A percentile compares a stretch with the other conserved stretches of the same genome.
phyloP scores from a whole-genome alignment of 2,329 filamentous ascomycete genomes.

The Helotiales sp. region DNA sequence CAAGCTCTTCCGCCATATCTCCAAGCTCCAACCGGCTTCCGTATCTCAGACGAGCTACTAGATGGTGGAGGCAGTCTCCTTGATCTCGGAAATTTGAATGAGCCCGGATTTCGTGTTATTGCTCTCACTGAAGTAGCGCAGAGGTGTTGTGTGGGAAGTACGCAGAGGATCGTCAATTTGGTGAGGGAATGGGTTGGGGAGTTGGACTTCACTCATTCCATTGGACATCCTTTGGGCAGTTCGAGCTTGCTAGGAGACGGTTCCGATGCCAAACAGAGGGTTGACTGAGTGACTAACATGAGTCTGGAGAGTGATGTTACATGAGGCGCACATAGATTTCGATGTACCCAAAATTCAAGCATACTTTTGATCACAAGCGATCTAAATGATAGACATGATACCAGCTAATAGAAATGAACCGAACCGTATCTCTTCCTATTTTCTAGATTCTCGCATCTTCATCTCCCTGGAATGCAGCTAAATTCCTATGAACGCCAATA shows the following conservation, averaged over 20 bases:
- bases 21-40: conserved; percentile 62
- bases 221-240: neutral
- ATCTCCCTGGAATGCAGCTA: no score
- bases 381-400: neutral
- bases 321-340: neutral
- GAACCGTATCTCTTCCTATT: no score
- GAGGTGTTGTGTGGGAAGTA: conserved; percentile 61
- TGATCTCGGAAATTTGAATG: conserved; percentile 65
- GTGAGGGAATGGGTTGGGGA: conserved; percentile 72
- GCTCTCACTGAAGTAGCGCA: conserved; percentile 69
- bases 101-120: conserved; percentile 74
- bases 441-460: no score
- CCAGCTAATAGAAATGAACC: neutral
- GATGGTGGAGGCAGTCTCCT: conserved; percentile 61
- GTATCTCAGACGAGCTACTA: conserved; percentile 61
- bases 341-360: neutral
- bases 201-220: conserved; percentile 60
- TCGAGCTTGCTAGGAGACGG: neutral
- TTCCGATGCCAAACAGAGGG: neutral
- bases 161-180: conserved; percentile 62
- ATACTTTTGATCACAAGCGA: neutral
- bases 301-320: neutral
- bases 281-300: neutral
- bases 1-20: conserved; percentile 74
- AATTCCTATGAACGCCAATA: no score